These are phyloP conservation scores for Schwanniomyces pseudopolymorphus DNA, from an alignment of 805 yeast species.

Conservation along the genomic window DNA sequence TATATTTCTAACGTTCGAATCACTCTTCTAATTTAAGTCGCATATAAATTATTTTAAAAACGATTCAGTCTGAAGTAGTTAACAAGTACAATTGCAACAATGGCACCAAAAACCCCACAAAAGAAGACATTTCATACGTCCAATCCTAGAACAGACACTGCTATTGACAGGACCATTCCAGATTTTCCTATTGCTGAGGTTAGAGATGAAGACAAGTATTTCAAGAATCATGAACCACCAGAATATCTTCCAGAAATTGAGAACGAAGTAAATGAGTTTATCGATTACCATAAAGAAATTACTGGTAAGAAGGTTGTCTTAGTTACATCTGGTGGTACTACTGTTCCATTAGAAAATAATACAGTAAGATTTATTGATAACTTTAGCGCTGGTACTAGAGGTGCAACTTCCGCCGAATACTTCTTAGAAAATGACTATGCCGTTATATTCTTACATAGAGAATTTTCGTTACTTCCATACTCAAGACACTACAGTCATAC, in stretches of 20 bases:
- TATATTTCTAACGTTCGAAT: not conserved
- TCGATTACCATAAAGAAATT: slow-evolving; percentile 48
- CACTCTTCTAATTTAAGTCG: not conserved
- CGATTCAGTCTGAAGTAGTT: too few species aligned
- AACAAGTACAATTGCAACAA: not conserved
- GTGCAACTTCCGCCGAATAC: slow-evolving; percentile 93
- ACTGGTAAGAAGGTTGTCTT: slow-evolving; percentile 60
- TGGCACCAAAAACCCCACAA: slow-evolving; percentile 7
- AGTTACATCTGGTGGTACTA: slow-evolving; percentile 96
- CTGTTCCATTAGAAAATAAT: slow-evolving; percentile 95
- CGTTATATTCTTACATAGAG: slow-evolving; percentile 89
- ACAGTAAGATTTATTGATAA: slow-evolving; percentile 97
- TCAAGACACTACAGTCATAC: slow-evolving; percentile 88
- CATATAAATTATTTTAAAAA: not conserved
- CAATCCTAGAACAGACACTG: slow-evolving; percentile 64
- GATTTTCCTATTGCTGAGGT: slow-evolving; percentile 75
- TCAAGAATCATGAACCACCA: slow-evolving; percentile 72
- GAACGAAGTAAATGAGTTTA: slow-evolving; percentile 57
- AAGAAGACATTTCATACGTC: slow-evolving; percentile 48
- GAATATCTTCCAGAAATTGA: slow-evolving; percentile 64
- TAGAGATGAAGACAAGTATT: slow-evolving; percentile 74
- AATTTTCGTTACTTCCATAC: slow-evolving; percentile 87
- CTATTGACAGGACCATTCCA: slow-evolving; percentile 76
- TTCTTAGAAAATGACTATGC: slow-evolving; percentile 85
- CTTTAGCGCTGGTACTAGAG: slow-evolving; percentile 96